Conservation (phyloP, 2,329 filamentous ascomycete species). For the Incumbomyces delicatus region DNA sequence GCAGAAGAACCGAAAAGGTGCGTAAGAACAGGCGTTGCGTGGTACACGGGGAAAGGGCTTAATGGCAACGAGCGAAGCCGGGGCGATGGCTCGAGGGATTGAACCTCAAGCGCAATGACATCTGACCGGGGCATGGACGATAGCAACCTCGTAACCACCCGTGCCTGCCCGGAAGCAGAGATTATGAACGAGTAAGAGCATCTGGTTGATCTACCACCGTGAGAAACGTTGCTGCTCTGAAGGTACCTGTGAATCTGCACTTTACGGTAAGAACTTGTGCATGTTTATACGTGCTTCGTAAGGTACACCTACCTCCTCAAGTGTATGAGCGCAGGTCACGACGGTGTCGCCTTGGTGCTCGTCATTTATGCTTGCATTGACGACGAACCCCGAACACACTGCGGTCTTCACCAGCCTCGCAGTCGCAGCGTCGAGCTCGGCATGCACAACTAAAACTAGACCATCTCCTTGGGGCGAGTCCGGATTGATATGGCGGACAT, state of each 20-base stretch:
- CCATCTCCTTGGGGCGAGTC: background rate
- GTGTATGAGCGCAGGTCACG: conserved; percentile 6
- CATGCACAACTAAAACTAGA: conserved; percentile 6
- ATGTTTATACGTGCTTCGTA: background rate
- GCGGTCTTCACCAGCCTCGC: background rate
- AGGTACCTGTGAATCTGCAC: conserved; percentile 1
- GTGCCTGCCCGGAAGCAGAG: background rate
- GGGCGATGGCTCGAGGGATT: background rate
- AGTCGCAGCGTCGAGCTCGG: background rate
- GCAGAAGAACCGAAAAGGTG: conserved; percentile 4
- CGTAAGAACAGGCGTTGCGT: background rate
- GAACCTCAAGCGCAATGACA: conserved; percentile 2
- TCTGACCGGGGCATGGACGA: conserved; percentile 5
- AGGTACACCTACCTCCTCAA: background rate
- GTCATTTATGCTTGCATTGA: background rate
- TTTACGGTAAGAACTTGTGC: background rate
- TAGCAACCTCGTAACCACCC: background rate
- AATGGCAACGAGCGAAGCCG: conserved; percentile 1
- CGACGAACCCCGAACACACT: conserved; percentile 7
- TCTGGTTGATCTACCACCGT: background rate
- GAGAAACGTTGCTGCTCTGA: background rate
- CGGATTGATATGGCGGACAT: background rate
- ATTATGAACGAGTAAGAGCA: conserved; percentile 2
- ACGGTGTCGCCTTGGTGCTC: conserved; percentile 2
- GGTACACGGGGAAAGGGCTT: conserved; percentile 5